Percentiles rank a stretch among this genome's conserved stretches.
phyloP scores from a whole-genome alignment of 331 rosid species.

The Prunus yedoensis region DNA sequence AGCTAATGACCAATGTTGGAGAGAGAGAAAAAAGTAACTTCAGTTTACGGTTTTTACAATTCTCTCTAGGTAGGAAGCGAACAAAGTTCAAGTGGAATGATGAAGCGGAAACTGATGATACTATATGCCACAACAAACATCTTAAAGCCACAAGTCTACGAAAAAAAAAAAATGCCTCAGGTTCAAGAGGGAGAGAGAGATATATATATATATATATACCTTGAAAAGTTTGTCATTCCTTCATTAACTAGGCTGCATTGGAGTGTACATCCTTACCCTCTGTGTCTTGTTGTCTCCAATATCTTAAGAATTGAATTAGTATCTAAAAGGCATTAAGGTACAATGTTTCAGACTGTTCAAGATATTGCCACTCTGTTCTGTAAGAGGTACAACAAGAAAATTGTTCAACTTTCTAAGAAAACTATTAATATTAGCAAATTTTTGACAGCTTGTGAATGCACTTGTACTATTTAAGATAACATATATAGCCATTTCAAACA shows the following conservation, averaged over 20 bases:
- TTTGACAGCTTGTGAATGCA: not conserved
- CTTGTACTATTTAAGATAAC: not conserved
- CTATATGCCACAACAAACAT: not conserved
- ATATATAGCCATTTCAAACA: not conserved
- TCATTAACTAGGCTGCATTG: constrained; percentile 18
- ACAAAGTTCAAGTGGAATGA: not conserved
- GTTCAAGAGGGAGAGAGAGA: constrained; percentile 10
- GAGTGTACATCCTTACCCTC: not conserved
- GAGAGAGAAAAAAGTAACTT: not conserved
- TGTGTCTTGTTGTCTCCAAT: not conserved
- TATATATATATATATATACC: constrained; percentile 29
- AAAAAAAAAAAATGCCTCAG: not conserved
- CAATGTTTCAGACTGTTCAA: not conserved
- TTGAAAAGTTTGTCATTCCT: constrained; percentile 4
- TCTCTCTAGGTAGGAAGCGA: not conserved
- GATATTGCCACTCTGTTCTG: not conserved
- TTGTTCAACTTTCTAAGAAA: not conserved
- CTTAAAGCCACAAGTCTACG: too few species aligned
- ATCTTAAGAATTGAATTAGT: constrained; percentile 35
- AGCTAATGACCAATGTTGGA: not conserved
- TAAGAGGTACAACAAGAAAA: not conserved
- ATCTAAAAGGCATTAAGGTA: constrained; percentile 39
- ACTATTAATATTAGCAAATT: not conserved
- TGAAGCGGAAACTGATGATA: not conserved
- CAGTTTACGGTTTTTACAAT: not conserved